Evolutionary conservation across 208 protist genomes (phyloP).

Genomic region (Kentomonas sorsogonicus): DNA sequence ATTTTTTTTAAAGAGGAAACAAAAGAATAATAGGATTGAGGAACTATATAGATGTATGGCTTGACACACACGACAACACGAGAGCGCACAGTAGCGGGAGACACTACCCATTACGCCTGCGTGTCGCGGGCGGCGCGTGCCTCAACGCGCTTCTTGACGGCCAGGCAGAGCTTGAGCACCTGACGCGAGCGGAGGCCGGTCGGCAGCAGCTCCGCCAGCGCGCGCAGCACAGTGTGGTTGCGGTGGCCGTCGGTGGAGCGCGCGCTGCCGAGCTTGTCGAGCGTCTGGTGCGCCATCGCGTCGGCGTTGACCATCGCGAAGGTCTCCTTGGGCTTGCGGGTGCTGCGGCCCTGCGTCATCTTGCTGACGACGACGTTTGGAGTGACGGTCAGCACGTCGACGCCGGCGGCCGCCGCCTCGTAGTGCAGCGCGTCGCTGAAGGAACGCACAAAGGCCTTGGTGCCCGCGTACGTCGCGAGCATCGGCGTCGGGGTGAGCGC

Average conservation of each 20-base stretch:
- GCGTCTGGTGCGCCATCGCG: slow-evolving; percentile 58
- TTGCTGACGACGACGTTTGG: slow-evolving; percentile 74
- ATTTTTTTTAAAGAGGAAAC: too few species aligned
- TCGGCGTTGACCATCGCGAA: slow-evolving; percentile 61
- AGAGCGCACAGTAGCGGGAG: too few species aligned
- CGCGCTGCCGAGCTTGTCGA: slow-evolving; percentile 53
- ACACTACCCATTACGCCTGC: too few species aligned
- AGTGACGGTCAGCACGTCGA: slow-evolving; percentile 61
- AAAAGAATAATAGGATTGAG: too few species aligned
- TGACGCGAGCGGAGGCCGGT: slow-evolving; percentile 24
- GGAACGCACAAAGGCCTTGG: slow-evolving; percentile 77
- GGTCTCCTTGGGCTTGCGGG: slow-evolving; percentile 48
- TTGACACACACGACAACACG: too few species aligned
- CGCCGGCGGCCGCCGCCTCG: slow-evolving; percentile 47
- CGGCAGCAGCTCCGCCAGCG: slow-evolving; percentile 22
- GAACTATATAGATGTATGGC: too few species aligned
- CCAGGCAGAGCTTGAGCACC: slow-evolving; percentile 29
- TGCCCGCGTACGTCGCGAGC: slow-evolving; percentile 76
- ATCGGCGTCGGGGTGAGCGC: slow-evolving; percentile 63
- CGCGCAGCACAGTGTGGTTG: slow-evolving; percentile 57
- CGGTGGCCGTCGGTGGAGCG: slow-evolving; percentile 36
- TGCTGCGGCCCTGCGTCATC: slow-evolving; percentile 71
- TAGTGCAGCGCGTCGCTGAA: slow-evolving; percentile 51
- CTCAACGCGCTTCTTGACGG: too few species aligned
- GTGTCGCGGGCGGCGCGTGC: too few species aligned